These are phyloP conservation scores for Parasarocladium wereldwijsianum DNA, from an alignment of 2,329 filamentous ascomycete species.

Conservation along the genomic window DNA sequence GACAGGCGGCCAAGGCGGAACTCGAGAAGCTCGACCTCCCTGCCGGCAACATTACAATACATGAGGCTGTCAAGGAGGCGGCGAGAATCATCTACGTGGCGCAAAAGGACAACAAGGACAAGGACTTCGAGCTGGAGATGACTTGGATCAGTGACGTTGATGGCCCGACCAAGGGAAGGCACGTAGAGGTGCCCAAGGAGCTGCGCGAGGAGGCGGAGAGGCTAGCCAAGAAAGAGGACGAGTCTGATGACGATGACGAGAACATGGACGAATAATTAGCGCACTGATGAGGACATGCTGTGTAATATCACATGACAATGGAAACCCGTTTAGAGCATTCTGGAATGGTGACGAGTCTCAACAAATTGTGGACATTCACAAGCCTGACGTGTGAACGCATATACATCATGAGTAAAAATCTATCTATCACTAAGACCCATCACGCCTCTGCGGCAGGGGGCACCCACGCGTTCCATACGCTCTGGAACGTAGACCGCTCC, in stretches of 20 bases:
- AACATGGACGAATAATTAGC: conserved; percentile 74
- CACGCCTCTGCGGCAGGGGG: conserved; percentile 1
- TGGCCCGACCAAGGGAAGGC: conserved; percentile 82
- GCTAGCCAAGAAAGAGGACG: conserved; percentile 78
- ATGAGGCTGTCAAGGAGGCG: conserved; percentile 88
- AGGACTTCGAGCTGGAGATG: conserved; percentile 99
- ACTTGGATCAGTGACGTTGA: conserved; percentile 82
- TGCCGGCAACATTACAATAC: conserved; percentile 59
- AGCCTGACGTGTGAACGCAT: too few relatives aligned
- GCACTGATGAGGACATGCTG: too few relatives aligned
- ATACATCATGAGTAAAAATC: too few relatives aligned
- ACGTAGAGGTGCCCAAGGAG: conserved; percentile 86
- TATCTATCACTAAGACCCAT: conserved; percentile 2
- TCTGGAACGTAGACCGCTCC: conserved; percentile 34
- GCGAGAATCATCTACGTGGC: conserved; percentile 94
- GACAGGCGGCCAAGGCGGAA: conserved; percentile 94
- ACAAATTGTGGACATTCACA: too few relatives aligned
- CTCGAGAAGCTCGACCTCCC: conserved; percentile 91
- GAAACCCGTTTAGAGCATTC: too few relatives aligned
- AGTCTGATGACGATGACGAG: conserved; percentile 69
- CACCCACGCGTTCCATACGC: conserved; percentile 59
- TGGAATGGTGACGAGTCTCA: too few relatives aligned
- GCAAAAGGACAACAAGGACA: conserved; percentile 98
- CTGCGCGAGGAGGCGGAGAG: conserved; percentile 83
- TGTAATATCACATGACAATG: too few relatives aligned